Percentiles rank a stretch among this genome's conserved stretches.
These are phyloP conservation scores for Exophiala alcalophila DNA, from an alignment of 2,329 filamentous ascomycete species.

Conservation along the genomic window DNA sequence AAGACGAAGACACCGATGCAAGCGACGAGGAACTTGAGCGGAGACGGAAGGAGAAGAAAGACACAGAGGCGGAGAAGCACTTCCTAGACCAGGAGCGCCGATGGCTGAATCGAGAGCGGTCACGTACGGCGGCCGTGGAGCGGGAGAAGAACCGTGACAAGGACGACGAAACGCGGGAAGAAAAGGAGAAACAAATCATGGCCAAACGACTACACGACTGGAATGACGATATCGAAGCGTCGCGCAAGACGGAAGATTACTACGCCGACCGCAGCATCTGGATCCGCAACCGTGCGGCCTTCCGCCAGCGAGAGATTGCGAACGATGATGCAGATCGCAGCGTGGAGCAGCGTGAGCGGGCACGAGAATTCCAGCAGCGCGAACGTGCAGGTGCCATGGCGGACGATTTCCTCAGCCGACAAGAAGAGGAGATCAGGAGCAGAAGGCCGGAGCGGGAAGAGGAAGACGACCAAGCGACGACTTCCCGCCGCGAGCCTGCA, in stretches of 20 bases:
- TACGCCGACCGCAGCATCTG: conserved; percentile 83
- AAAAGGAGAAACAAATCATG: conserved; percentile 64
- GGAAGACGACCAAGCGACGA: conserved; percentile 37
- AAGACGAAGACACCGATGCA: conserved; percentile 84
- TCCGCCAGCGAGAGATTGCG: conserved; percentile 69
- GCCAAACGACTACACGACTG: conserved; percentile 73
- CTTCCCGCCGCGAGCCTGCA: conserved; percentile 55
- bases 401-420: conserved; percentile 83
- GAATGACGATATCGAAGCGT: conserved; percentile 82
- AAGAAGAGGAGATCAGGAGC: conserved; percentile 64
- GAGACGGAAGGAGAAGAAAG: conserved; percentile 66
- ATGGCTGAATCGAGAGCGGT: conserved; percentile 86
- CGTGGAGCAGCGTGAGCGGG: conserved; percentile 71
- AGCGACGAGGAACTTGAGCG: conserved; percentile 82
- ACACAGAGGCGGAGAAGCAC: conserved; percentile 72
- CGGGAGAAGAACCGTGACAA: conserved; percentile 78
- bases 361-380: conserved; percentile 65
- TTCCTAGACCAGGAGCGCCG: conserved; percentile 83
- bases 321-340: conserved; percentile 80
- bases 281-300: conserved; percentile 74
- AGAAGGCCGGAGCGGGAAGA: conserved; percentile 19
- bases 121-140: conserved; percentile 77
- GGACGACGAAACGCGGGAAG: conserved; percentile 65
- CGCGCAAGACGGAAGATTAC: conserved; percentile 71
- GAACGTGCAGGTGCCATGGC: conserved; percentile 81